A percentile compares a stretch with the other conserved stretches of the same genome.
Evolutionary conservation across 148 eudicot species (phyloP).

Genomic region (Rhododendron ovatum): DNA sequence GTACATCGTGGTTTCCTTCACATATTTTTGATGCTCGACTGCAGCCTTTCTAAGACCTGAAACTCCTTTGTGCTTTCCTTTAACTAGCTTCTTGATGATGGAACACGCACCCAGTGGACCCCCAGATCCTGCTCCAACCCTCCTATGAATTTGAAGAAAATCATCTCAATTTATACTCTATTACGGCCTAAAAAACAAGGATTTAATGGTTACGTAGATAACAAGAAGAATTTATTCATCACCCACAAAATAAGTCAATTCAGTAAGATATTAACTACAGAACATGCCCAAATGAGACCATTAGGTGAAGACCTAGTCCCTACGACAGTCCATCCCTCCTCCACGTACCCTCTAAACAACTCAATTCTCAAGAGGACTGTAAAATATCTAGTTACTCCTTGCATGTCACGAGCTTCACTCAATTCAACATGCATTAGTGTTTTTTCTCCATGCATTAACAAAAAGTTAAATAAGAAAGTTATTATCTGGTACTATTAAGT

Average conservation of each 20-base stretch:
- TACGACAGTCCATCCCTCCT: not conserved
- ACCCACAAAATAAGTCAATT: not conserved
- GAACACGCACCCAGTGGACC: constrained; percentile 71
- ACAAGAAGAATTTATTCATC: not conserved
- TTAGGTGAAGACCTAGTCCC: not conserved
- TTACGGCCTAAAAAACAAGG: not conserved
- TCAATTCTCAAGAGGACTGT: not conserved
- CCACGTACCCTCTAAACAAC: not conserved
- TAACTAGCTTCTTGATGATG: constrained; percentile 39
- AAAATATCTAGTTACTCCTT: not conserved
- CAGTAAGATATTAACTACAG: not conserved
- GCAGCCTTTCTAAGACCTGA: constrained; percentile 51
- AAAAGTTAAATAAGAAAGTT: not conserved
- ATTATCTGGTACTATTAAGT: not conserved
- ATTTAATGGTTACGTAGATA: not conserved
- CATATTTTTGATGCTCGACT: constrained; percentile 62
- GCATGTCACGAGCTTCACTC: not conserved
- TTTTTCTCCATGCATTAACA: not conserved
- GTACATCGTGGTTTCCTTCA: constrained; percentile 68
- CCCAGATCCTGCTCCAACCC: constrained; percentile 79
- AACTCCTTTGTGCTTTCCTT: constrained; percentile 18
- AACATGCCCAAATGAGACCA: not conserved
- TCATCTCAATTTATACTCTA: not conserved
- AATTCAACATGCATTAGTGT: not conserved
- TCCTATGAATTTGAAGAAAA: constrained; percentile 38